Evolutionary conservation across 257 asterid genomes (phyloP).

Genomic region (Nicotiana tabacum): DNA sequence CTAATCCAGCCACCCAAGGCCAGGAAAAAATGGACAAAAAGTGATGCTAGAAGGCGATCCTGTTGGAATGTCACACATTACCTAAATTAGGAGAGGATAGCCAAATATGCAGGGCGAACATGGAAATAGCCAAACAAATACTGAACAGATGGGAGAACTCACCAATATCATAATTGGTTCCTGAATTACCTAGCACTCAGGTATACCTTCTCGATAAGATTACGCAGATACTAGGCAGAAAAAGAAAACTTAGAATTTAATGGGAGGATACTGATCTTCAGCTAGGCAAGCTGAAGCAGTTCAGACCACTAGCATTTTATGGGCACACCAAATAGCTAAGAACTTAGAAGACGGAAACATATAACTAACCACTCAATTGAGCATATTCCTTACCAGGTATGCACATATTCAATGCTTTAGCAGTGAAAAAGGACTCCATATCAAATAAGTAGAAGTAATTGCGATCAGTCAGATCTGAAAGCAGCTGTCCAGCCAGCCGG

Average conservation of each 20-base stretch:
- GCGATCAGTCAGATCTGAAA: slow-evolving; percentile 87
- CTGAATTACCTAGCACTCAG: neutral
- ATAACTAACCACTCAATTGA: neutral
- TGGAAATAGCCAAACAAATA: neutral
- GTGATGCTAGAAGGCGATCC: neutral
- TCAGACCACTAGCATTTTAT: neutral
- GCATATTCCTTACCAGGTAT: slow-evolving; percentile 64
- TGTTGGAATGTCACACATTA: neutral
- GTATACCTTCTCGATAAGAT: neutral
- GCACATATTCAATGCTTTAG: slow-evolving; percentile 97
- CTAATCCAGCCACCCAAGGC: neutral
- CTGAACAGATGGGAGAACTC: neutral
- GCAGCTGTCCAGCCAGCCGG: slow-evolving; percentile 96
- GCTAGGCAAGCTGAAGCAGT: neutral
- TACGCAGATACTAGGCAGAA: neutral
- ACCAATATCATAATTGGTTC: neutral
- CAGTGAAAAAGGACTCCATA: slow-evolving; percentile 97
- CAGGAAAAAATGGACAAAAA: neutral
- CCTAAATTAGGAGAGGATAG: neutral
- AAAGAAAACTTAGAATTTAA: neutral
- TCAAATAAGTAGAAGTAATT: slow-evolving; percentile 92
- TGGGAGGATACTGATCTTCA: neutral
- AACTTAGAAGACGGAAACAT: neutral
- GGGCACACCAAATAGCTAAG: neutral
- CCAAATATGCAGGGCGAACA: neutral